Base-by-base conservation (phyloP, 805 yeast genomes). In the Suhomyces kilbournensis region DNA sequence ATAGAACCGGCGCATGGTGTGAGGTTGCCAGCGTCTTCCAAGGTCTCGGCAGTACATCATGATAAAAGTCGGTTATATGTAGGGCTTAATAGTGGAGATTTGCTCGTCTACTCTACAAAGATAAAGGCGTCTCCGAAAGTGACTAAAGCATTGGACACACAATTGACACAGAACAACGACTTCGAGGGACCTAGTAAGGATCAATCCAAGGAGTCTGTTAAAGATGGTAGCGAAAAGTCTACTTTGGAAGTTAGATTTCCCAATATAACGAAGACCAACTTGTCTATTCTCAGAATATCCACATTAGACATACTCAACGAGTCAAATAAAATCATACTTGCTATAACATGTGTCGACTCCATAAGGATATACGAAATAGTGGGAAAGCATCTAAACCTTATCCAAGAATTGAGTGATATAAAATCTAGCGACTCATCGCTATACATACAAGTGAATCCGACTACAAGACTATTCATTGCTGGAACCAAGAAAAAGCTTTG, bases 61-160 rank as follows among this genome's bases (percentile, higher is more conserved):
- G 45, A 55, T 38, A 53, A 56, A 17, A 53, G 55, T 7, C 58
- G 56, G 45, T 48, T 71, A 7, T 72, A 59, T 46, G 60, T 69
- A 4, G 79, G 78, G 4, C 61, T 68, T 23, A 45, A 59, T 48
- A 70, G 70, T 57, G 78, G 78, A 6, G 76, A 71, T 55, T 55
- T 74, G 39, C 39, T 44, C 20, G 43, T 51, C 19, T 51, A 50
- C 23, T 39, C 48, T 14, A 17, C 20, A 23, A 39, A 30, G n/a
- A 15, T 26, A 25, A 22, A 15, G 45, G 17, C 26, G 26, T n/a
- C 32, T n/a, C 22, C 7, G 25, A 30, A 26, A 32, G 38, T 26
- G 34, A 28, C 39, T 12, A 39, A 39, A 15, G 23, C 45, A 20
- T 19, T 38, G 22, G 23, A 25, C 22, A 17, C 30, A 9, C 46